Evolutionary conservation across 2,329 filamentous ascomycete genomes (phyloP).

Genomic region (Aspergillus brunneoviolaceus): DNA sequence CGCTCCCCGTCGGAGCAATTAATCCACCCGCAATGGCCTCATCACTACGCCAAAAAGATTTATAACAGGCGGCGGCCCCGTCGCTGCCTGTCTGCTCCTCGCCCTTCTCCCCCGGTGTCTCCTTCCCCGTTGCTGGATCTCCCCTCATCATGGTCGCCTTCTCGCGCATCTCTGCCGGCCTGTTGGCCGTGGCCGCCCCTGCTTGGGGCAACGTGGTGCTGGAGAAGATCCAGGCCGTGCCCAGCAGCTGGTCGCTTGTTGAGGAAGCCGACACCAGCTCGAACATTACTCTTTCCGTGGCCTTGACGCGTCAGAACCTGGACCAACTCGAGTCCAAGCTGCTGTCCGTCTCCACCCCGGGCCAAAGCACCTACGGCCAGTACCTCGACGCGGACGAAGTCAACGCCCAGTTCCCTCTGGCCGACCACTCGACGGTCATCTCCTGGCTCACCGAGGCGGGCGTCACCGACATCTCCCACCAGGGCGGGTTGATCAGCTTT

Average conservation of each 20-base stretch:
- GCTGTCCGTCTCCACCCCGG: conserved; percentile 48
- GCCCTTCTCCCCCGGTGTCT: background rate
- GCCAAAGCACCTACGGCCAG: conserved; percentile 49
- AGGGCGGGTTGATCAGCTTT: conserved; percentile 47
- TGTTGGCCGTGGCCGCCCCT: background rate
- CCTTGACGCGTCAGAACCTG: conserved; percentile 28
- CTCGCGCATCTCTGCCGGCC: background rate
- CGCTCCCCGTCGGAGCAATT: background rate
- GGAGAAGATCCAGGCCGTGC: conserved; percentile 1
- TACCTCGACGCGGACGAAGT: conserved; percentile 49
- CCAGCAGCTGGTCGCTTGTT: conserved; percentile 1
- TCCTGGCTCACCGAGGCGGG: conserved; percentile 47
- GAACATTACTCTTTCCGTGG: conserved; percentile 22
- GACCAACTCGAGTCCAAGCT: conserved; percentile 42
- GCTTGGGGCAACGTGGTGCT: background rate
- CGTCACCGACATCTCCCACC: conserved; percentile 36
- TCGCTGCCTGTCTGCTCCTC: background rate
- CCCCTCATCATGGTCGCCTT: background rate
- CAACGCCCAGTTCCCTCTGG: conserved; percentile 43
- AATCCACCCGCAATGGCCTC: background rate
- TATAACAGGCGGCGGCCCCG: background rate
- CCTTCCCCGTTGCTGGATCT: background rate
- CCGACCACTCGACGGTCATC: conserved; percentile 38
- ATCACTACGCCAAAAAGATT: background rate
- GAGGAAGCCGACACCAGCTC: conserved; percentile 16